Base-by-base conservation (phyloP, 768 basidiomycete species). In the Myochromella boudieri region DNA sequence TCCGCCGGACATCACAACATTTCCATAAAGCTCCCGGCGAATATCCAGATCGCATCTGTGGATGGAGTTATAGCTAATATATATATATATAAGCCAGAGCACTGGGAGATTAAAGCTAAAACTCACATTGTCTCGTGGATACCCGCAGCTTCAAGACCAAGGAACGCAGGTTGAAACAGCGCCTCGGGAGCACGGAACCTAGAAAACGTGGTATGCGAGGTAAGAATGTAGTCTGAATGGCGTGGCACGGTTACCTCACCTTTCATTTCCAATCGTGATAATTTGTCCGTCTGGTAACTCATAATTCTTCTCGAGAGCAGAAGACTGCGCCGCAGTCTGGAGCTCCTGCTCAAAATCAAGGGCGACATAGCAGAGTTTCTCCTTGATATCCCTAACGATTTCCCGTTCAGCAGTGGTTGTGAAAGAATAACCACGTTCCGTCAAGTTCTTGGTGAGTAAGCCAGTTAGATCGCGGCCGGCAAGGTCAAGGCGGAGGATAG, bases 351-450 rank as follows among this genome's bases (percentile, higher is more conserved):
- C 91, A 56, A 94, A 95, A 69, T 95, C 92, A 51, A 94, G 80
- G 29, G 92, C 92, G 55, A 95, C 93, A 65, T 95, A 95, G 68
- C 92, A 94, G 22, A 95, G 82, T 77, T 92, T 93, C 80, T 93
- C 91, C 78, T 97, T 97, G 78, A 97, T 95, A 68, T 95, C 94
- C 49, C 94, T 80, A 57, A 95, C 94, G 48, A 97, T 92, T 82
- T 94, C 92, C 61, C 84, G 81, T 72, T 93, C 92, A 28, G 91
- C 92, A 10, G 91, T 87, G 53, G 93, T 95, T 57, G 90, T 94
- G 81, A 97, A 95, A 14, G 83, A 78, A 70, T 97, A 95, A 8
- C 94, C 94, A 61, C 94, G 84, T 70, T 97, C 93, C 67, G 80
- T 86, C 64, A 93, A 70, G 60, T 86, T 83, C 75, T 91, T 91